Percentiles rank a stretch among this genome's conserved stretches.
phyloP scores from a whole-genome alignment of 768 basidiomycete species.

The Tephrocybe sp. region DNA sequence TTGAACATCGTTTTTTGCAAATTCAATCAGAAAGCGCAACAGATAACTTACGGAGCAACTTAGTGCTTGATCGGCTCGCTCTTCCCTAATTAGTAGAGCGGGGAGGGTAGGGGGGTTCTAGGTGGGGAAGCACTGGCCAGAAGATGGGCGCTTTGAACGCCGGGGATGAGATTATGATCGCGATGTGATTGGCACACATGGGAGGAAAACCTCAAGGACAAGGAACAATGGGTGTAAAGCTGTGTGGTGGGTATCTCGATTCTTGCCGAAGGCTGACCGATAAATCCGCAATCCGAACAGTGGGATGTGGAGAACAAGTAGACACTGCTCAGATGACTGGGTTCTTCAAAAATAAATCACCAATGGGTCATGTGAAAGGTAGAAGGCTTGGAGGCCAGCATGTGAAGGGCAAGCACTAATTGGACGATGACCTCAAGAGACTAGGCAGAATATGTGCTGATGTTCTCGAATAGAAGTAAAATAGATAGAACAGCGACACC shows the following conservation, averaged over 20 bases:
- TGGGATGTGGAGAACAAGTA: background rate
- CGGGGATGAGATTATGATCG: constrained; percentile 7
- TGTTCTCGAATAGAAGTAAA: background rate
- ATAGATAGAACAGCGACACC: constrained; percentile 7
- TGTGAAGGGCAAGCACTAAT: background rate
- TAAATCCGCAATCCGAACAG: constrained; percentile 9
- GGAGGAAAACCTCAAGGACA: background rate
- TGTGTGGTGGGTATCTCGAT: background rate
- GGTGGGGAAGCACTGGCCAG: background rate
- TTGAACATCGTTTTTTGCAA: background rate
- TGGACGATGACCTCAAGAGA: background rate
- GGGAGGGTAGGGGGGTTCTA: background rate
- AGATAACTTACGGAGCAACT: too few relatives aligned
- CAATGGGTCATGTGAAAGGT: too few relatives aligned
- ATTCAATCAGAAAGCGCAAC: constrained; percentile 10
- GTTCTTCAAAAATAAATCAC: too few relatives aligned
- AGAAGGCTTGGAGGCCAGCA: too few relatives aligned
- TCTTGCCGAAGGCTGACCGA: constrained; percentile 4
- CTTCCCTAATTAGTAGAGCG: constrained; percentile 1
- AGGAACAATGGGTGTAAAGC: background rate
- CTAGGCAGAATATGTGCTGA: constrained; percentile 5
- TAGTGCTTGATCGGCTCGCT: background rate
- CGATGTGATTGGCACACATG: background rate
- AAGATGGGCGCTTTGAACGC: constrained; percentile 7
- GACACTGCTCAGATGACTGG: background rate